Conservation (phyloP, 805 yeast genomes). For the Yueomyces sp. region DNA sequence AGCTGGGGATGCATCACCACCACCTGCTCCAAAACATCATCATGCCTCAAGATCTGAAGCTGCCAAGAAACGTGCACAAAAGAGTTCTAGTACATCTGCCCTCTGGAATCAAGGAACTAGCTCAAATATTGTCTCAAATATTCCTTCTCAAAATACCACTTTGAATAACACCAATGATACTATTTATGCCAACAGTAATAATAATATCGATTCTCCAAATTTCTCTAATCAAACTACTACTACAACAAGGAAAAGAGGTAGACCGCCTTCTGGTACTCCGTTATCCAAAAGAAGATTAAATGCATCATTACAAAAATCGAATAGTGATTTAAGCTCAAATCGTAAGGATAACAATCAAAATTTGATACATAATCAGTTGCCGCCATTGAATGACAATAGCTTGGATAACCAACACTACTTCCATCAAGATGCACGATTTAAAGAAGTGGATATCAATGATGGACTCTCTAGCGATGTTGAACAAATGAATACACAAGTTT, state of each 20-base stretch:
- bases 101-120: conserved; percentile 6
- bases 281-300: conserved; percentile 12
- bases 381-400: neutral
- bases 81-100: conserved; percentile 14
- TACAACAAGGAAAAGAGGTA: conserved; percentile 23
- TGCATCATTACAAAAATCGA: conserved; percentile 1
- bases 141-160: neutral
- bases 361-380: neutral
- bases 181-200: neutral
- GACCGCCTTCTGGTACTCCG: conserved; percentile 14
- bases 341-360: neutral
- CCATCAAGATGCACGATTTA: conserved; percentile 12
- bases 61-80: conserved; percentile 15
- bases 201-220: neutral
- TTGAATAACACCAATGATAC: neutral
- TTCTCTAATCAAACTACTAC: conserved; percentile 1
- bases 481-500: conserved; percentile 6
- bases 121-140: neutral
- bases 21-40: conserved; percentile 53
- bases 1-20: conserved; percentile 39
- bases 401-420: neutral
- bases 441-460: conserved; percentile 24
- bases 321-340: neutral
- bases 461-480: conserved; percentile 27
- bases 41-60: conserved; percentile 41